Evolutionary conservation across 768 basidiomycete genomes (phyloP), one percentile per base, ranked within the genome.

Genomic region (Fistulinella prunicolor): DNA sequence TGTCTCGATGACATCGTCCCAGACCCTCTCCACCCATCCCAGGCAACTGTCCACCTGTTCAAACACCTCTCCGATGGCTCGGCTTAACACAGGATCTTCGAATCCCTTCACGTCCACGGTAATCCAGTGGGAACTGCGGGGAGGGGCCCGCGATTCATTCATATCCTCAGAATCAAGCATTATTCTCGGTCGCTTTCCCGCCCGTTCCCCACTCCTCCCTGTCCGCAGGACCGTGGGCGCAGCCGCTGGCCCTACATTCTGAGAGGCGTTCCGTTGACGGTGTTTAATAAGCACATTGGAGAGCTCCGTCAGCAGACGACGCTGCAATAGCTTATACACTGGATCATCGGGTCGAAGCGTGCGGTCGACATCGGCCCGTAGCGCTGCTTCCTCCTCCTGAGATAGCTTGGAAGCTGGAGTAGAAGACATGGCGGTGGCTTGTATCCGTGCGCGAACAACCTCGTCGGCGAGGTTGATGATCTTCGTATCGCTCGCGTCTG

Each of bases 401-500:
- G 67, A 57, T 17, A 70, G 42, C 3, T n/a, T n/a, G n/a, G n/a
- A n/a, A n/a, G n/a, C n/a, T n/a, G n/a, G n/a, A n/a, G n/a, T n/a
- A n/a, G n/a, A n/a, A n/a, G 38, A 10, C 2, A 56, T 21, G 36
- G 39, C 32, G 13, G 38, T 41, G 23, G 55, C 50, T 17, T 67
- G 60, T 23, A 67, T 65, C 24, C 75, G 75, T 6, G 79, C 79
- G 20, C 76, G 80, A 24, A 88, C 62, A 38, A 89, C 80, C 60
- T 89, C 87, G 58, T 89, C 87, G 1, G 82, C 84, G 21, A 89
- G 76, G 60, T 89, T 82, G 38, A 81, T 61, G 30, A 88, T 62
- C 57, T 83, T 85, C 16, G 81, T 82, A 17, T 67, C 63, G 13
- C 63, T 58, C 17, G 65, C 52, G n/a, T 51, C 64, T 1, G 66